Base-by-base conservation (phyloP, 2,329 filamentous ascomycete species). In the Stemphylium vesicarium region DNA sequence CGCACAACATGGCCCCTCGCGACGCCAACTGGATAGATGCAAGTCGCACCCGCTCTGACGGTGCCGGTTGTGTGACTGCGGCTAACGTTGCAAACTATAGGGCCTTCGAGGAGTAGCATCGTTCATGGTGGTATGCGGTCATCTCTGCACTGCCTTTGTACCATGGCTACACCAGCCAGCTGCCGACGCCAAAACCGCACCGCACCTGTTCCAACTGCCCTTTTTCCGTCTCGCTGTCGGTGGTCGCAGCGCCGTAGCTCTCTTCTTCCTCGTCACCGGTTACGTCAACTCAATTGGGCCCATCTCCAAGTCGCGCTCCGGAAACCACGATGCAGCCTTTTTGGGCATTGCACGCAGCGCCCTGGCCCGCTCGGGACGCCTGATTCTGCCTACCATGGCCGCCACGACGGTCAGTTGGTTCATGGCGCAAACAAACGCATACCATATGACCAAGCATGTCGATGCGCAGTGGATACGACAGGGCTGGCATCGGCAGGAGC, bases 231-330 rank as follows among this genome's bases (percentile, higher is more conserved):
- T 88, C 42, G 76, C 84, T 35, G 78, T 82, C 44, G 84, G 86
- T 65, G 85, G 73, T 41, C 71, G 73, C 55, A 67, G 65, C 55
- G 73, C 73, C 33, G 73, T 76, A 13, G 73, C 73, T 10, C 64
- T 76, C 40, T 76, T 76, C 64, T 74, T 76, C 68, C 70, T 76
- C 57, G 73, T 92, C 46, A 91, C 89, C 1, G 85, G 85, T 52
- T 88, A 86, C 64, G 85, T 87, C 46, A 87, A 86, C 73, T 82
- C 84, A 3, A 78, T 87, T 47, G 86, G 87, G 64, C 83, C 85
- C 13, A 80, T 88, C 55, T 79, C 80, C 49, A 80, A 84, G 46
- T 82, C 78, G 64, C 80, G 82, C 48, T 75, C 81, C 29, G 84
- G 83, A 46, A 80, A 84, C 61, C 79, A 80, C 51, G 79, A 84